Base-by-base conservation (phyloP, 2,329 filamentous ascomycete genomes). In the Colletotrichum echinochloae region DNA sequence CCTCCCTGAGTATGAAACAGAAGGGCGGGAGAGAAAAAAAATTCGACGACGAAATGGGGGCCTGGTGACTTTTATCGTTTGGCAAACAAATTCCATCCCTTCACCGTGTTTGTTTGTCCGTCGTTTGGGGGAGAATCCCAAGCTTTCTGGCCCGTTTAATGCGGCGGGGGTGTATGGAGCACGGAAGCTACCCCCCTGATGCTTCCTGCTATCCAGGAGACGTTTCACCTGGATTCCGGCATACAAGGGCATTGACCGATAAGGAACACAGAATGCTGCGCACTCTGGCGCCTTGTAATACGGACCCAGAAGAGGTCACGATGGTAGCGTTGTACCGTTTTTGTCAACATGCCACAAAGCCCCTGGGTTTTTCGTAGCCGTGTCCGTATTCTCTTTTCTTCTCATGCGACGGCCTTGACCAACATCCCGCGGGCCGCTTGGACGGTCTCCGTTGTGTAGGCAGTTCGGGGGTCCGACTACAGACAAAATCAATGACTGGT, bases 21-120 rank as follows among this genome's bases (percentile, higher is more conserved):
- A 64, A 57, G 26, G 37, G 59, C 37, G 41, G 41, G 14, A 20
- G 37, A 6, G 11, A 12, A 37, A 26, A 7, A 33, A 37, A 48
- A 26, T 4, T 16, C 46, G 28, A 30, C 28, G 54, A 41, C 52
- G 46, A n/a, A 41, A 41, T 44, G 26, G 48, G 18, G 46, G 41
- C n/a, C 39, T 2, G 44, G 56, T 66, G 67, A 61, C 41, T 66
- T 66, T 70, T 70, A 66, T 66, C 48, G 54, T 41, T 4, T 30
- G 33, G 12, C 30, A 54, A 8, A 30, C 18, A 35, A 14, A 54
- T 44, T 51, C 60, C 23, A 51, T n/a, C n/a, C 26, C 20, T 44
- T 28, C 44, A 30, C 60, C 66, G 30, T 11, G 23, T 51, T 33
- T 37, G 20, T 39, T 44, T n/a, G 7, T 35, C 57, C 39, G 37